Evolutionary conservation across 306 rosid species (phyloP), one percentile per base, ranked within the genome.

Genomic region (Albizia julibrissin): DNA sequence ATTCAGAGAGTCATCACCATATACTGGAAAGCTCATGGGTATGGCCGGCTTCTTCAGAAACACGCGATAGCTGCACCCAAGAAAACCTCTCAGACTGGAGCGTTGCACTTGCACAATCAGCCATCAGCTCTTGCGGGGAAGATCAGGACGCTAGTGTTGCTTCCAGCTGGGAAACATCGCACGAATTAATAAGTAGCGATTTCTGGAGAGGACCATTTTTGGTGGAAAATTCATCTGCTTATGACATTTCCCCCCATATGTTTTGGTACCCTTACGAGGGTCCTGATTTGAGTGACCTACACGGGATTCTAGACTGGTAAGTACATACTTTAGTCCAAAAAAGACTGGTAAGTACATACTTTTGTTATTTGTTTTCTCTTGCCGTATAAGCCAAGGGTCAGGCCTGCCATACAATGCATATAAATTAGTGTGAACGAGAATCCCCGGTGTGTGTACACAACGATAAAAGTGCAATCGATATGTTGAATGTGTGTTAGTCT

Each of bases 181-280:
- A 62, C 29, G 61, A 40, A 42, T 59, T 76, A 6, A 10, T 76
- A 14, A 29, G 44, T 16, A 77, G 72, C 16, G 84, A 85, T 49
- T 84, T 89, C 37, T 87, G 91, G 91, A 82, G 83, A 0, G 73
- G 85, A 59, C 89, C 87, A 13, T 89, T 85, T 76, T 14, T 85
- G 19, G 69, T 49, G 21, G 92, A 89, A 14, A 18, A 58, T 39
- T 12, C 39, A 6, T 24, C 34, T 42, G 18, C 12, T 69, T 37
- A 21, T 69, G 56, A 42, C 21, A 14, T 15, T 24, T 10, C 22
- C 12, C 56, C 75, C 6, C 8, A 11, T 24, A 6, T 24, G 10
- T 71, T 71, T 24, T 43, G 58, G 31, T 24, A 14, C 39, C 75
- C 75, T 8, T 71, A 5, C 6, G 58, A 24, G 39, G 56, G 37